Evolutionary conservation across 108 stramenopile genomes (phyloP), one percentile per base, ranked within the genome.

Genomic region (Halocafeteria seosinensis): DNA sequence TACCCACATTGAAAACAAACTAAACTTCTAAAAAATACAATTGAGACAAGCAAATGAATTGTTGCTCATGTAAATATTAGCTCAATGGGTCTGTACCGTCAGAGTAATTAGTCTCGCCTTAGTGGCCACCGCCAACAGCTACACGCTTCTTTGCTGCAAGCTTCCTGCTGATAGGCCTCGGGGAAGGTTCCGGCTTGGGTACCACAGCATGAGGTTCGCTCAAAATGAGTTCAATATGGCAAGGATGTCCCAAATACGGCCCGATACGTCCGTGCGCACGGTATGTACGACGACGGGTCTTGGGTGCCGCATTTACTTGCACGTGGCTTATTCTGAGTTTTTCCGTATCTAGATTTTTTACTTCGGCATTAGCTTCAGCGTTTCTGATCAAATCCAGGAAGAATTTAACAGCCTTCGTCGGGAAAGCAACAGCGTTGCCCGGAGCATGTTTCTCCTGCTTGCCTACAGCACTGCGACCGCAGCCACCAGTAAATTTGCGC

Each of bases 261-360:
- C 91, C 90, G 76, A 98, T 95, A 71, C 96, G 91, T 38, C 96
- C 96, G 75, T 98, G 96, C 55, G 96, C 96, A 64, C 96, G 86
- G 83, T 91, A 95, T 37, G 96, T 98, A 68, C 96, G 81, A 72
- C 96, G 87, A 67, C 96, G 86, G 55, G 89, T 90, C 38, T 91
- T 81, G 38, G 91, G 91, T 24, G 96, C 94, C 23, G 83, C 85
- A 87, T 98, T 98, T 73, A 77, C 74, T 74, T 95, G 92, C 30
- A 87, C 87, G 75, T 95, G 96, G 30, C 77, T 76, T 62, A 98
- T 85, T 76, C 77, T 73, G 29, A 94, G 79, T 2, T 91, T 89
- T 21, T 73, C 64, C 13, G 2, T 35, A n/a, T 30, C 57, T 12
- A 59, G 57, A 60, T 92, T 91, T 64, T 95, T 62, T 70, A 84